Evolutionary conservation across 176 grass and related monocot species (phyloP).

Genomic region (Areca catechu): DNA sequence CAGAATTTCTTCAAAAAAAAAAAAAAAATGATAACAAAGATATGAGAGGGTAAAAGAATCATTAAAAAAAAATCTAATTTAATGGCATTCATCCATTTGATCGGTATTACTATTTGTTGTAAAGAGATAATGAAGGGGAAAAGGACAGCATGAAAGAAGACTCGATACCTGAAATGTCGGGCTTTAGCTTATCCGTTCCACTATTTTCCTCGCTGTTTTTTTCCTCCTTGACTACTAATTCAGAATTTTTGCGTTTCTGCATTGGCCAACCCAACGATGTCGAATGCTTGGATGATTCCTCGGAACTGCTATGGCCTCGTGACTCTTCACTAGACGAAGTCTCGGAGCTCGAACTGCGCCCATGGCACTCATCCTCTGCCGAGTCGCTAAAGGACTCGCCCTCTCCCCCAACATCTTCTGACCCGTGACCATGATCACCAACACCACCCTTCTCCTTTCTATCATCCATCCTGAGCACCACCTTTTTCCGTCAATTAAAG

Average conservation of each 20-base stretch:
- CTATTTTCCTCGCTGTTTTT: slow-evolving; percentile 15
- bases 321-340: slow-evolving; percentile 32
- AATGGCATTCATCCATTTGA: too few species aligned
- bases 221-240: slow-evolving; percentile 1
- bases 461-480: too few species aligned
- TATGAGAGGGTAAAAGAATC: too few species aligned
- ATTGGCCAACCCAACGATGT: slow-evolving; percentile 20
- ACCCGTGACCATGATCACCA: too few species aligned
- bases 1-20: too few species aligned
- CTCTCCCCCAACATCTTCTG: slow-evolving; percentile 7
- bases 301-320: slow-evolving; percentile 14
- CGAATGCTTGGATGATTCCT: slow-evolving; percentile 3
- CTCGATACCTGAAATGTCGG: slow-evolving; percentile 2
- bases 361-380: slow-evolving; percentile 15
- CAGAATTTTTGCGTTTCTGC: slow-evolving; percentile 13
- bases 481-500: too few species aligned
- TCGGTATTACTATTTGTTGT: too few species aligned
- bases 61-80: too few species aligned
- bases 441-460: too few species aligned
- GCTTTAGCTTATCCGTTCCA: slow-evolving; percentile 8
- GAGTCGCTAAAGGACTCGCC: slow-evolving; percentile 59
- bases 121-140: too few species aligned
- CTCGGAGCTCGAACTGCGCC: slow-evolving; percentile 62
- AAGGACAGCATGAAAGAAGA: too few species aligned
- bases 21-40: too few species aligned